A percentile compares a stretch with the other conserved stretches of the same genome.
Evolutionary conservation across 352 stramenopile genomes (phyloP).

Genomic region (Peronospora belbahrii): DNA sequence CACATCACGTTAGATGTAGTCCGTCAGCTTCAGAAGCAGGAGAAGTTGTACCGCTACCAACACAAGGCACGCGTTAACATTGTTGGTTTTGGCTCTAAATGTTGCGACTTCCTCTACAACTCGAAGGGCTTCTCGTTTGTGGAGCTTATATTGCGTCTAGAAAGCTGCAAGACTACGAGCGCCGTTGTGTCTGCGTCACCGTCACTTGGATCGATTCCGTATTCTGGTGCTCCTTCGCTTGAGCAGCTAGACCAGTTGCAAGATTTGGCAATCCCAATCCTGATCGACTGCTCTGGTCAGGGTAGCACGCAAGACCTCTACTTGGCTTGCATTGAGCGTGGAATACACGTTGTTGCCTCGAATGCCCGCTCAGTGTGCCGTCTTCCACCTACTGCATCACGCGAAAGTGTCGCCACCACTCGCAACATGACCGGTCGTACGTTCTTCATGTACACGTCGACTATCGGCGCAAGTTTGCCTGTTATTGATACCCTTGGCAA

Average conservation of each 20-base stretch:
- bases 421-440: constrained; percentile 33
- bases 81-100: constrained; percentile 64
- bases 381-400: constrained; percentile 44
- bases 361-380: constrained; percentile 53
- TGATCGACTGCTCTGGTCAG: constrained; percentile 68
- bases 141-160: constrained; percentile 33
- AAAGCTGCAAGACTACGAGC: constrained; percentile 32
- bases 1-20: constrained; percentile 60
- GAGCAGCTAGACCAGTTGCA: constrained; percentile 50
- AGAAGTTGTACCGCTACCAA: constrained; percentile 51
- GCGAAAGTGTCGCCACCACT: constrained; percentile 47
- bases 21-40: constrained; percentile 49
- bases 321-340: constrained; percentile 48
- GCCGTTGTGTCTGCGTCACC: constrained; percentile 22
- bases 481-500: constrained; percentile 71
- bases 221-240: constrained; percentile 36
- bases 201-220: constrained; percentile 8
- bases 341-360: constrained; percentile 64
- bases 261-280: constrained; percentile 60
- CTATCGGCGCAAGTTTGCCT: constrained; percentile 58
- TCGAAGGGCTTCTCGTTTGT: constrained; percentile 43
- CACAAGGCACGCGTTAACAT: constrained; percentile 64
- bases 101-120: constrained; percentile 50
- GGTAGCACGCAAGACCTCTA: constrained; percentile 46
- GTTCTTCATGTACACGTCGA: constrained; percentile 79